Conservation (phyloP, 116 monocot genomes). For the Dioscorea cayenensis region DNA sequence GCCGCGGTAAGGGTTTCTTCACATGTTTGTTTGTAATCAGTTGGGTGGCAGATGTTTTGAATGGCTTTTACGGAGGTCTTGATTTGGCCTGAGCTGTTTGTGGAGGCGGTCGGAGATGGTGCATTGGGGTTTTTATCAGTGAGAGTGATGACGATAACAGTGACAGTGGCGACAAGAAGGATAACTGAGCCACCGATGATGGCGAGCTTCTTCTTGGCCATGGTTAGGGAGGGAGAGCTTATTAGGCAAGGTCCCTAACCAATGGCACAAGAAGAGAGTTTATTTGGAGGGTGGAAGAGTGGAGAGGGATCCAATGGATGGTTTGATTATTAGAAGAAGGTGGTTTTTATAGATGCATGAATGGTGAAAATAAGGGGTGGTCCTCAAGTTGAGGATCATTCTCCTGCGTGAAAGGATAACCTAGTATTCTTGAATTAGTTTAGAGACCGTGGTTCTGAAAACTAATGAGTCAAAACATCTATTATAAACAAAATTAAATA, state of each 20-base stretch:
- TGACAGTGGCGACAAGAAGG: constrained; percentile 40
- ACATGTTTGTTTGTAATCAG: constrained; percentile 48
- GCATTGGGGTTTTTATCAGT: background rate
- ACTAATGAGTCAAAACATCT: no score
- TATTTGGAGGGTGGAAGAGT: background rate
- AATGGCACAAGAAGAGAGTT: background rate
- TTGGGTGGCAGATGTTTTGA: constrained; percentile 43
- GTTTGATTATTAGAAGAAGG: background rate
- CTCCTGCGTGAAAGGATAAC: no score
- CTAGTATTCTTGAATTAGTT: no score
- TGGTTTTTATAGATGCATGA: no score
- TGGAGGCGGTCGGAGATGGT: background rate
- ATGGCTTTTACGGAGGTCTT: constrained; percentile 38
- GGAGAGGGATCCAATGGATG: background rate
- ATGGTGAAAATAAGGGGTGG: no score
- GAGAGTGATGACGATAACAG: constrained; percentile 24
- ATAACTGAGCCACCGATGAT: constrained; percentile 24
- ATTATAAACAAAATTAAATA: no score
- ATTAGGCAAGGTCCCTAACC: background rate
- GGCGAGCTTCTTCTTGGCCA: constrained; percentile 23
- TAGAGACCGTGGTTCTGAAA: no score
- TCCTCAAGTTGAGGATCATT: no score
- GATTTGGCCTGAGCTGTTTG: background rate
- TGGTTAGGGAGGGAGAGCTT: background rate
- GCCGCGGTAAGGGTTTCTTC: constrained; percentile 21